Evolutionary conservation across 768 basidiomycete genomes (phyloP).

Genomic region (Gelatoporia subvermispora): DNA sequence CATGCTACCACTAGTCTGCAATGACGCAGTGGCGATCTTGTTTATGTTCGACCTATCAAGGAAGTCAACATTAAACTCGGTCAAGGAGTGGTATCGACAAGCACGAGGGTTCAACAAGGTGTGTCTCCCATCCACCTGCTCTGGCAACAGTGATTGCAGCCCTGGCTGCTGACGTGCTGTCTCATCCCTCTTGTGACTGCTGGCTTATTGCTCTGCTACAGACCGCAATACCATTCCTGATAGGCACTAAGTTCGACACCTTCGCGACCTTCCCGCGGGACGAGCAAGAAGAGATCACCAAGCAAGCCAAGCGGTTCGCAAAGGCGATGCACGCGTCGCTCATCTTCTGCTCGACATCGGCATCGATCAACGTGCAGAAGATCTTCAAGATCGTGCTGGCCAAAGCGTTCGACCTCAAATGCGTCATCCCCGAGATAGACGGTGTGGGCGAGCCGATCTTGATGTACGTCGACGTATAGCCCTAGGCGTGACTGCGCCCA

Average conservation of each 20-base stretch:
- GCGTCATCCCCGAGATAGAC: constrained; percentile 96
- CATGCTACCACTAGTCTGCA: constrained; percentile 97
- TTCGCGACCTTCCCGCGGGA: constrained; percentile 94
- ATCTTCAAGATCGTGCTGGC: constrained; percentile 98
- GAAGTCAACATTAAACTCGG: constrained; percentile 95
- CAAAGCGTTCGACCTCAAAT: constrained; percentile 98
- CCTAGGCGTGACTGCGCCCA: not conserved
- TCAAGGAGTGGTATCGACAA: constrained; percentile 99
- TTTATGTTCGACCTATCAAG: constrained; percentile 99
- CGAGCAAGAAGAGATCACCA: constrained; percentile 99
- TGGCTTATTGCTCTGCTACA: constrained; percentile 31
- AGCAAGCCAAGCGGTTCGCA: constrained; percentile 98
- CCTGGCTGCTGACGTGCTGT: too few relatives aligned
- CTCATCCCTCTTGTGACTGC: too few relatives aligned
- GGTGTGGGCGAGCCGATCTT: constrained; percentile 94
- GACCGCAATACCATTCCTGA: constrained; percentile 98
- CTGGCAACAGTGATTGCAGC: too few relatives aligned
- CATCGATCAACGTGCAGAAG: constrained; percentile 99
- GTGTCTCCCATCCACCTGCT: constrained; percentile 15
- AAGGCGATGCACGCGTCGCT: constrained; percentile 99
- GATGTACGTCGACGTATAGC: constrained; percentile 82
- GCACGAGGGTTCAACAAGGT: constrained; percentile 99
- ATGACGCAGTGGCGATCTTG: constrained; percentile 98
- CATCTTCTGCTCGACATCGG: constrained; percentile 98
- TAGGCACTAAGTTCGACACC: constrained; percentile 97